Evolutionary conservation across 768 basidiomycete genomes (phyloP).

Genomic region (Mrakia frigida): DNA sequence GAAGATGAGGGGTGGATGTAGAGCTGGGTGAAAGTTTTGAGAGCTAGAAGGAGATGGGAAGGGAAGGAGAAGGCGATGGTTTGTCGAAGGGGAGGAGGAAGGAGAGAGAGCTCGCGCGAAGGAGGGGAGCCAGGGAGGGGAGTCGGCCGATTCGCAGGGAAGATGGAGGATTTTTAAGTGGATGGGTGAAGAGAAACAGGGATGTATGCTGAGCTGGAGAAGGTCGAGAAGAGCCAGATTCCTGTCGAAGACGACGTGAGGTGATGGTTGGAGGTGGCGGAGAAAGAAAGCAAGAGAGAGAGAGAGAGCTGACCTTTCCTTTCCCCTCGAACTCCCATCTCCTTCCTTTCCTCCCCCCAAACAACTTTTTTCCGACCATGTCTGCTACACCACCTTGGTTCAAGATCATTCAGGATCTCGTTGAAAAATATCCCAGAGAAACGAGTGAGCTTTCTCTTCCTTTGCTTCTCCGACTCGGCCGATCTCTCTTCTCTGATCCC

Average conservation of each 20-base stretch:
- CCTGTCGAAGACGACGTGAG: background rate
- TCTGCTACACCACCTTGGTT: conserved; percentile 21
- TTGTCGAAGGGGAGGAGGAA: background rate
- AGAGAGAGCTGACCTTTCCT: background rate
- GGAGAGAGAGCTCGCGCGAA: no score
- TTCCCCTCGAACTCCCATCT: background rate
- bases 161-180: no score
- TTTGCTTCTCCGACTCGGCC: background rate
- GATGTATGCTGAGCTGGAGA: background rate
- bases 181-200: background rate
- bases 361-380: background rate
- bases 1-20: no score
- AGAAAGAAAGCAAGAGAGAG: background rate
- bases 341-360: background rate
- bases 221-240: background rate
- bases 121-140: no score
- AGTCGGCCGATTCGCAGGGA: no score
- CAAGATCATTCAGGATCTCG: conserved; percentile 17
- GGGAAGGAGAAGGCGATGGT: background rate
- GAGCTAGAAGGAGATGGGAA: no score
- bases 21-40: no score
- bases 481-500: background rate
- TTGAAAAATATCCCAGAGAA: conserved; percentile 24
- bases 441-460: conserved; percentile 14
- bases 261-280: background rate